Evolutionary conservation across 495 filamentous ascomycete species (phyloP).

Genomic region (Pyrenopolyporus hunteri): DNA sequence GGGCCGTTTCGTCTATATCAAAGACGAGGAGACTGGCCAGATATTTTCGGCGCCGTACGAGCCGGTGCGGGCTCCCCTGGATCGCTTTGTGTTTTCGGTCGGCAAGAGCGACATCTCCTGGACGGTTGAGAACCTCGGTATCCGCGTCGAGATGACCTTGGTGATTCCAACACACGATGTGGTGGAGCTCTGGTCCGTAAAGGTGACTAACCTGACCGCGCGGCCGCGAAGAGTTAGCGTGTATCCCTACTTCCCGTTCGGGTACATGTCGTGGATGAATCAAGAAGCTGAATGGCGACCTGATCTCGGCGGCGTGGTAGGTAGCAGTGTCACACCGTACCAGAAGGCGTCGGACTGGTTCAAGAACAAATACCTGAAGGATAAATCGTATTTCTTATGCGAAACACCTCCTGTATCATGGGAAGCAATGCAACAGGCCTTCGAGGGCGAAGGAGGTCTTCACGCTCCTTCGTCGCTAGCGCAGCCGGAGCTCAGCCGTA

Average conservation of each 20-base stretch:
- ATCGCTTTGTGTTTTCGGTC: constrained; percentile 60
- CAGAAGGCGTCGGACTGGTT: constrained; percentile 62
- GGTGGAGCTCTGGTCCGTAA: constrained; percentile 61
- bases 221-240: constrained; percentile 55
- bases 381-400: constrained; percentile 63
- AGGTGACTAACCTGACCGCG: constrained; percentile 57
- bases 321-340: constrained; percentile 60
- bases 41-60: constrained; percentile 63
- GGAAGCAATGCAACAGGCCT: constrained; percentile 56
- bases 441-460: constrained; percentile 63
- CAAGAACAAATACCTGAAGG: constrained; percentile 63
- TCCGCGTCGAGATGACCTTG: constrained; percentile 61
- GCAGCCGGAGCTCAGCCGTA: constrained; percentile 44
- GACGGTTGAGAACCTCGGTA: constrained; percentile 56
- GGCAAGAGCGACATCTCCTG: constrained; percentile 61
- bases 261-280: constrained; percentile 68
- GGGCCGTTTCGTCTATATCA: constrained; percentile 64
- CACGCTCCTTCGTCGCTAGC: constrained; percentile 56
- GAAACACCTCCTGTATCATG: constrained; percentile 58
- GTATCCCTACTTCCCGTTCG: constrained; percentile 62
- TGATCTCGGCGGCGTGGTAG: constrained; percentile 56
- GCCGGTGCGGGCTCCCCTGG: constrained; percentile 55
- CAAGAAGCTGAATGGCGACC: constrained; percentile 58
- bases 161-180: constrained; percentile 59
- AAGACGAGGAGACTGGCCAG: constrained; percentile 59